Base-by-base conservation (phyloP, 352 stramenopile species). In the Phytophthora crassamura region DNA sequence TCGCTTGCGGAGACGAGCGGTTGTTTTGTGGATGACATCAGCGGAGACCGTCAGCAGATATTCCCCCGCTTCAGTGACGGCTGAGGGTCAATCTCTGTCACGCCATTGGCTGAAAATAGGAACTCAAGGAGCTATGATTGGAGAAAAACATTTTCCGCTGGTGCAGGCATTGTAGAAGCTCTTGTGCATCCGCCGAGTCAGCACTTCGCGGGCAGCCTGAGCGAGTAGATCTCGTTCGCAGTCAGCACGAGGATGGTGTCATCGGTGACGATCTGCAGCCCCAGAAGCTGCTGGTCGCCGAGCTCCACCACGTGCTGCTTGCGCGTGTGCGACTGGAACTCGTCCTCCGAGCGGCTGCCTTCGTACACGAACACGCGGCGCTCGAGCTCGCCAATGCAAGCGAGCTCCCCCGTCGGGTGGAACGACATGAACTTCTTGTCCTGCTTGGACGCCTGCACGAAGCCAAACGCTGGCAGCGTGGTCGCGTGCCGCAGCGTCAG, bases 371-470 rank as follows among this genome's bases (percentile, higher is more conserved):
- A 94, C 34, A 94, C 51, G 7, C 84, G 88, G 35, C 85, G 81
- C 46, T 93, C 79, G 57, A 93, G 91, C 55, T 95, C 88, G 48
- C 79, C 84, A 16, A 94, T 89, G 45, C 71, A 82, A 16, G 88
- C 84, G n/a, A 95, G 78, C 28, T 71, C 69, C 2, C 70, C 81
- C 0, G 56, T 60, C 6, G 79, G 63, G 14, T 90, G 74, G 40
- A 87, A 84, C 12, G 74, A 78, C 74, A 93, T 73, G 54, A 89
- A 93, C 75, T 94, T 95, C 56, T 94, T 94, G 55, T 94, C 82
- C 51, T 93, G 83, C 69, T 95, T 95, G 40, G 88, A 95, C 12
- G 88, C 88, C 61, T 95, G 88, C 3, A 95, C 88, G 35, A 92
- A 95, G 2, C 85, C 88, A 43, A 95, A 94, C 0, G 88, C 88